Evolutionary conservation across 2,329 filamentous ascomycete genomes (phyloP).

Genomic region (Aspergillus felis): DNA sequence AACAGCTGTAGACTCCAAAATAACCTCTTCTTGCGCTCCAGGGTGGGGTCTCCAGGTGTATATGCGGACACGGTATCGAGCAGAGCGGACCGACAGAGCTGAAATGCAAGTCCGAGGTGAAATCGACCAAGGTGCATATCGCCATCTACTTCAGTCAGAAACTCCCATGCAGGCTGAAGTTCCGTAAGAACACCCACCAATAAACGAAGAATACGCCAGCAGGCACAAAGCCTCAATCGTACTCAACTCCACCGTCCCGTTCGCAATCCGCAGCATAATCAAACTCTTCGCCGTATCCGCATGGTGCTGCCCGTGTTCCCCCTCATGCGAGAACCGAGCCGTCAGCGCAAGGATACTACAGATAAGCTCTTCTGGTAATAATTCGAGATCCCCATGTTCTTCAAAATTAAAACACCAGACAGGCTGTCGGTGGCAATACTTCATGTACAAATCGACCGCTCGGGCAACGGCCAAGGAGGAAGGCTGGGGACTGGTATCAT

Average conservation of each 20-base stretch:
- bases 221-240: conserved; percentile 52
- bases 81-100: conserved; percentile 50
- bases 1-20: conserved; percentile 53
- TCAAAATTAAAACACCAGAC: conserved; percentile 36
- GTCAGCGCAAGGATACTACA: conserved; percentile 34
- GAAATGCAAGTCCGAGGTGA: conserved; percentile 48
- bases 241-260: conserved; percentile 47
- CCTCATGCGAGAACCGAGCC: conserved; percentile 27
- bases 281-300: conserved; percentile 35
- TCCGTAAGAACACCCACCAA: conserved; percentile 34
- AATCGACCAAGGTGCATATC: conserved; percentile 49
- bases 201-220: conserved; percentile 48
- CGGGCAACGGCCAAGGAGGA: conserved; percentile 20
- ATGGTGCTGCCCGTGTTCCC: conserved; percentile 30
- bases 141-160: conserved; percentile 38
- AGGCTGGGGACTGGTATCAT: conserved; percentile 21
- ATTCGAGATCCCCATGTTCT: conserved; percentile 25
- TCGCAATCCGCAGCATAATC: conserved; percentile 49
- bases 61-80: conserved; percentile 45
- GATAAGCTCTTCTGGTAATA: conserved; percentile 29
- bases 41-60: conserved; percentile 27
- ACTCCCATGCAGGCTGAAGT: background rate
- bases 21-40: conserved; percentile 47
- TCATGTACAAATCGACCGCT: conserved; percentile 32
- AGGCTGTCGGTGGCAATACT: conserved; percentile 36